A percentile compares a stretch with the other conserved stretches of the same genome.
phyloP scores from a whole-genome alignment of 441 rosid species.

The Hura crepitans region DNA sequence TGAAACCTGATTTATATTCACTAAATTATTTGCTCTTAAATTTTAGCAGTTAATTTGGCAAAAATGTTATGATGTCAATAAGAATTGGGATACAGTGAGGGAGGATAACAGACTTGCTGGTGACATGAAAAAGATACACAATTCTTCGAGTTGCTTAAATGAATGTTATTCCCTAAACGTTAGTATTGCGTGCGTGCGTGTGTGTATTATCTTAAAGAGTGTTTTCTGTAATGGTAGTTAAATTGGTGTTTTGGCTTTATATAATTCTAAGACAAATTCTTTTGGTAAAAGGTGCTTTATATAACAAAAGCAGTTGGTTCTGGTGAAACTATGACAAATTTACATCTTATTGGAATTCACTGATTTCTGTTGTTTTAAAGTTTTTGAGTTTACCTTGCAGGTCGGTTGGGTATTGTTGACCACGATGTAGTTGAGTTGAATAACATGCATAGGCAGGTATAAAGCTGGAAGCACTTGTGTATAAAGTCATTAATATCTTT shows the following conservation, averaged over 20 bases:
- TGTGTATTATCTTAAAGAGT: too few relatives aligned
- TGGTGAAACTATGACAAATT: not conserved
- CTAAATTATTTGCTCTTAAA: not conserved
- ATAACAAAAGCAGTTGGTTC: not conserved
- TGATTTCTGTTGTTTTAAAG: not conserved
- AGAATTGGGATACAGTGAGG: not conserved
- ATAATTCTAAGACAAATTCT: not conserved
- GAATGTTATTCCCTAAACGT: not conserved
- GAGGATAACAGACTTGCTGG: not conserved
- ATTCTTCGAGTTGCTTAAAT: not conserved
- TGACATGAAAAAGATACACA: not conserved
- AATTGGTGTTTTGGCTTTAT: not conserved
- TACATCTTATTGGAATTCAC: not conserved
- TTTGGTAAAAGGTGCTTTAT: not conserved
- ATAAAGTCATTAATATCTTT: constrained; percentile 4
- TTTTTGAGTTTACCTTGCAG: constrained; percentile 34
- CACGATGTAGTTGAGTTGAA: constrained; percentile 92
- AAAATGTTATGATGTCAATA: not conserved
- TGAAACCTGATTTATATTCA: not conserved
- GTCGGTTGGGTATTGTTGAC: constrained; percentile 84
- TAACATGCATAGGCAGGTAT: constrained; percentile 97
- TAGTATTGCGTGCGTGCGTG: not conserved
- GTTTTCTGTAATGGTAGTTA: not conserved
- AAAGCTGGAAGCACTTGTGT: constrained; percentile 8
- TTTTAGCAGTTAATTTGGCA: not conserved